A percentile compares a stretch with the other conserved stretches of the same genome.
These are phyloP conservation scores for Massarina eburnea DNA, from an alignment of 2,329 filamentous ascomycete genomes.

Conservation along the genomic window DNA sequence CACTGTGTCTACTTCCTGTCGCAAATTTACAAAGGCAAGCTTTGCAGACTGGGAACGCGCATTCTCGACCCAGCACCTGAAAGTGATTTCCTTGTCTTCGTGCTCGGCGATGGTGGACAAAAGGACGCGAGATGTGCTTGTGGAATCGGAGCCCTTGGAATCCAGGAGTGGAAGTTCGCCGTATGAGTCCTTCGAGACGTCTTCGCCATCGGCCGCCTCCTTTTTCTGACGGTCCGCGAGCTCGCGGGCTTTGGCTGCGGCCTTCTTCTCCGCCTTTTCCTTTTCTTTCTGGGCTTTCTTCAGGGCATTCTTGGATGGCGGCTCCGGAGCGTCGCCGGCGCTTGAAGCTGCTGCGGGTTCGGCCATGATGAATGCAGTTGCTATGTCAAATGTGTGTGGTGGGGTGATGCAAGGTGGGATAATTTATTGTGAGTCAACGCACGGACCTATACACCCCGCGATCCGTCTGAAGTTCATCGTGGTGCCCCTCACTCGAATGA, in stretches of 20 bases:
- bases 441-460: too few relatives aligned
- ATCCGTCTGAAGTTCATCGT: too few relatives aligned
- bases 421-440: too few relatives aligned
- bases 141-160: conserved; percentile 54
- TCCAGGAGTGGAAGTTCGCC: conserved; percentile 66
- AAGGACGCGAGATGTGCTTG: conserved; percentile 58
- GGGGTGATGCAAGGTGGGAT: too few relatives aligned
- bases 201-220: conserved; percentile 66
- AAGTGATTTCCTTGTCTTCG: conserved; percentile 58
- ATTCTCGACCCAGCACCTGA: conserved; percentile 85
- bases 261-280: conserved; percentile 47
- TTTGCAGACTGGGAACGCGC: conserved; percentile 85
- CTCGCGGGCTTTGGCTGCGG: conserved; percentile 50
- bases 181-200: conserved; percentile 76
- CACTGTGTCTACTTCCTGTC: conserved; percentile 73
- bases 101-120: conserved; percentile 51
- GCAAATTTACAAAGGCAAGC: conserved; percentile 85
- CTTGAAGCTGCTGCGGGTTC: conserved; percentile 30
- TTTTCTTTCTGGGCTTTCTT: conserved; percentile 47
- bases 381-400: too few relatives aligned
- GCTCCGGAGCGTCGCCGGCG: conserved; percentile 21
- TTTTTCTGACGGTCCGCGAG: conserved; percentile 53
- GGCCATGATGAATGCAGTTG: conserved; percentile 25
- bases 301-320: conserved; percentile 44
- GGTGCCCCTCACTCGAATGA: too few relatives aligned